Evolutionary conservation across 2,329 filamentous ascomycete genomes (phyloP).

Genomic region (Colletotrichum incanum): DNA sequence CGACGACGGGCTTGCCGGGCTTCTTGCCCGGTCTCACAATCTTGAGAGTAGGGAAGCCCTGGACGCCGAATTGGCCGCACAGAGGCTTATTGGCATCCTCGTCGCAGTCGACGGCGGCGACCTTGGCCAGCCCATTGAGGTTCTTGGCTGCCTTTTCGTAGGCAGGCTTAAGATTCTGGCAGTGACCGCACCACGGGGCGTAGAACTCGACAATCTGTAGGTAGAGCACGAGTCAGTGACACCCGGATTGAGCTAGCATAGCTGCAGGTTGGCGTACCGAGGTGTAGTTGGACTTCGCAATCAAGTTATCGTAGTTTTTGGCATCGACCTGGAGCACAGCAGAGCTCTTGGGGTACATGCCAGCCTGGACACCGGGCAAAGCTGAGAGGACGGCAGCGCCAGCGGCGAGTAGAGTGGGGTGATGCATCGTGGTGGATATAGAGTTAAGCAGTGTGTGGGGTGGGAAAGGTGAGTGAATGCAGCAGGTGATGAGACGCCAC

Average conservation of each 20-base stretch:
- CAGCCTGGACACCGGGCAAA: slow-evolving; percentile 76
- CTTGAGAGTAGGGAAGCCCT: slow-evolving; percentile 97
- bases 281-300: slow-evolving; percentile 91
- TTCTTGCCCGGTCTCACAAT: slow-evolving; percentile 90
- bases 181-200: slow-evolving; percentile 98
- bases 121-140: slow-evolving; percentile 92
- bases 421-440: slow-evolving; percentile 64
- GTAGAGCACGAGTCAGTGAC: slow-evolving; percentile 21
- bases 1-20: slow-evolving; percentile 80
- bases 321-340: slow-evolving; percentile 87
- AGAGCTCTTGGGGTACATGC: slow-evolving; percentile 88
- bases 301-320: slow-evolving; percentile 85
- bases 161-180: slow-evolving; percentile 93
- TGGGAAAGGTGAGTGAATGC: slow-evolving; percentile 22
- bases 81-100: slow-evolving; percentile 92
- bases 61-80: slow-evolving; percentile 87
- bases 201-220: slow-evolving; percentile 85
- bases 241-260: neutral
- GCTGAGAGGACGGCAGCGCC: slow-evolving; percentile 76
- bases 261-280: slow-evolving; percentile 70
- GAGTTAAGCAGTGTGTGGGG: slow-evolving; percentile 30
- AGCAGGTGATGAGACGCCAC: slow-evolving; percentile 41
- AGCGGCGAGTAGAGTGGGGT: slow-evolving; percentile 66
- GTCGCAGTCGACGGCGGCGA: slow-evolving; percentile 95
- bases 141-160: slow-evolving; percentile 95